phyloP scores from a whole-genome alignment of 2,329 filamentous ascomycete genomes.

The Coniochaeta ligniaria region DNA sequence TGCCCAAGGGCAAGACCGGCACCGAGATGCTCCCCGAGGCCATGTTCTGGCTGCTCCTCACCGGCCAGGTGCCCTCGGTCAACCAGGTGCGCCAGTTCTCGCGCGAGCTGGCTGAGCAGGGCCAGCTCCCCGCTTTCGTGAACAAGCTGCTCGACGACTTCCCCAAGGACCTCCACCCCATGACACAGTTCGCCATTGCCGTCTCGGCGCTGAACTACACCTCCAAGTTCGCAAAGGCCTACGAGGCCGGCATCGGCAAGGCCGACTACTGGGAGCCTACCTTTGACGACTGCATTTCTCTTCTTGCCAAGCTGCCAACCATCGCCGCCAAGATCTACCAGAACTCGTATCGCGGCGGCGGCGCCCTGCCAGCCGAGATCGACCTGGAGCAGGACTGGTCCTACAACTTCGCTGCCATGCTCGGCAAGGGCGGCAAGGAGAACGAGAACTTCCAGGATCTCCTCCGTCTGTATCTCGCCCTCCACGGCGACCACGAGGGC shows the following conservation, averaged over 20 bases:
- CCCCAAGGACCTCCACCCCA: constrained; percentile 85
- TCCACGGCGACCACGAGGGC: constrained; percentile 97
- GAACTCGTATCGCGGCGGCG: constrained; percentile 71
- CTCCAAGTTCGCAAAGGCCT: constrained; percentile 87
- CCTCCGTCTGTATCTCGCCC: constrained; percentile 84
- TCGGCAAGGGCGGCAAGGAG: constrained; percentile 81
- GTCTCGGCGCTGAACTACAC: constrained; percentile 95
- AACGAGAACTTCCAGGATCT: constrained; percentile 95
- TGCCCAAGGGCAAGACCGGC: constrained; percentile 86
- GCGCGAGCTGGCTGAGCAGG: constrained; percentile 79
- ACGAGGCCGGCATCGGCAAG: constrained; percentile 86
- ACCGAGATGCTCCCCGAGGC: constrained; percentile 97
- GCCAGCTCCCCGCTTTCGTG: constrained; percentile 74
- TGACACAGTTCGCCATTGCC: constrained; percentile 95
- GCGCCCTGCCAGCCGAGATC: constrained; percentile 66
- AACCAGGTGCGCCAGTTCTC: constrained; percentile 77
- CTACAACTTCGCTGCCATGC: constrained; percentile 96
- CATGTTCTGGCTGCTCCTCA: constrained; percentile 99
- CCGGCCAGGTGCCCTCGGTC: constrained; percentile 80
- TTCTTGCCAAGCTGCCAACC: constrained; percentile 92
- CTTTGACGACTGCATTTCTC: constrained; percentile 88
- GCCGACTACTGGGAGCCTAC: constrained; percentile 98
- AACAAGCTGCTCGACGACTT: constrained; percentile 84
- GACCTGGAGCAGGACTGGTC: constrained; percentile 91
- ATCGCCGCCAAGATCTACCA: constrained; percentile 98